phyloP scores from a whole-genome alignment of 1,284 basidiomycete genomes.

The Macrocystidia cucumis region DNA sequence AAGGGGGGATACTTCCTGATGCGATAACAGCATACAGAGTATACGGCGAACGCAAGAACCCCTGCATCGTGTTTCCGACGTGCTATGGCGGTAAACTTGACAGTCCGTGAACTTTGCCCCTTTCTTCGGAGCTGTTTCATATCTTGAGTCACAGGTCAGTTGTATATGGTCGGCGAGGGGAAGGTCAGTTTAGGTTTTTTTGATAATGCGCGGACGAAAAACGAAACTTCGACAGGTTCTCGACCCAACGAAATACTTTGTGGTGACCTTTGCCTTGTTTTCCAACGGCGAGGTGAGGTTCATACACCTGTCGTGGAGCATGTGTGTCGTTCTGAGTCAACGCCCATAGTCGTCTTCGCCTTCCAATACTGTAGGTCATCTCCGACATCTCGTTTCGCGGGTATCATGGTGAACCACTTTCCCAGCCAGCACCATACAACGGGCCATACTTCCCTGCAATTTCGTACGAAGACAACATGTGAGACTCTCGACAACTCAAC shows the following conservation, averaged over 20 bases:
- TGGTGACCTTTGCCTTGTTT: slow-evolving; percentile 53
- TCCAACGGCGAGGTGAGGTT: slow-evolving; percentile 45
- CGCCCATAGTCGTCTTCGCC: slow-evolving; percentile 45
- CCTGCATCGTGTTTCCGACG: too few relatives aligned
- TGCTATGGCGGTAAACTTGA: too few relatives aligned
- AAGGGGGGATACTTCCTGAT: too few relatives aligned
- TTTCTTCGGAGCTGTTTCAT: background rate
- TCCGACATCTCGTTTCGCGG: slow-evolving; percentile 7
- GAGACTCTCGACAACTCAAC: slow-evolving; percentile 11
- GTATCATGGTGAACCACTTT: slow-evolving; percentile 8
- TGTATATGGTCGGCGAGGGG: slow-evolving; percentile 41
- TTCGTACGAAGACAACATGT: slow-evolving; percentile 56
- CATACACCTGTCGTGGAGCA: slow-evolving; percentile 7
- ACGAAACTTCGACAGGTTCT: slow-evolving; percentile 30
- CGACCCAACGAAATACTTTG: slow-evolving; percentile 40
- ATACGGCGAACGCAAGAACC: too few relatives aligned
- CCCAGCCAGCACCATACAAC: slow-evolving; percentile 35
- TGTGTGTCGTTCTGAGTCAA: slow-evolving; percentile 8
- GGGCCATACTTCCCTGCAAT: slow-evolving; percentile 40
- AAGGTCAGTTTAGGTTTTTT: slow-evolving; percentile 24
- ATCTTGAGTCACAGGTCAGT: slow-evolving; percentile 30
- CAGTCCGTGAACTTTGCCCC: slow-evolving; percentile 3
- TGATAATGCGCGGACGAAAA: slow-evolving; percentile 5
- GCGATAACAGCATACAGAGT: too few relatives aligned
- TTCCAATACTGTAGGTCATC: slow-evolving; percentile 42